Percentiles rank a stretch among this genome's conserved stretches.
Evolutionary conservation across 2,329 filamentous ascomycete genomes (phyloP).

Genomic region (Fusarium lateritium): DNA sequence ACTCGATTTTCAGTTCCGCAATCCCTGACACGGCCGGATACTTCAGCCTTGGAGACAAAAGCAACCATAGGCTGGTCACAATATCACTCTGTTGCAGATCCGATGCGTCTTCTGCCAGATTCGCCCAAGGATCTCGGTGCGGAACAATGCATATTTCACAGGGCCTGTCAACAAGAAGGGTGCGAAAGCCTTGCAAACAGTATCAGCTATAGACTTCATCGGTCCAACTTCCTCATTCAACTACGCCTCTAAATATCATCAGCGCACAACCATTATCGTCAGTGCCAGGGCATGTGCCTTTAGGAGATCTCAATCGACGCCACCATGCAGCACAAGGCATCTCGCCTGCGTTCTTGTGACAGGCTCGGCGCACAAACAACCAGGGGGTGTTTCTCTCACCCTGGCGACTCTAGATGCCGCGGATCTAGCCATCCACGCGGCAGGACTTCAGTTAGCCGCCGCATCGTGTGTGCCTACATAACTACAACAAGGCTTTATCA

Average conservation of each 20-base stretch:
- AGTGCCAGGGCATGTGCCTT: not conserved
- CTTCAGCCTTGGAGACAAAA: not conserved
- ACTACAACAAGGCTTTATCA: not conserved
- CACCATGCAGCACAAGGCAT: constrained; percentile 15
- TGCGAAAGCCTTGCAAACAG: not conserved
- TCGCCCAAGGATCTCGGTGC: not conserved
- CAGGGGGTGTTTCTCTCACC: constrained; percentile 7
- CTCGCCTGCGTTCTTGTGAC: constrained; percentile 11
- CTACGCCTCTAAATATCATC: not conserved
- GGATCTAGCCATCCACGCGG: constrained; percentile 41
- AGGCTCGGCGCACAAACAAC: constrained; percentile 30
- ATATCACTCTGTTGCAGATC: not conserved
- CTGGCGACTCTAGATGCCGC: constrained; percentile 16
- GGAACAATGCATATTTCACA: not conserved
- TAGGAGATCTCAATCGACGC: constrained; percentile 9
- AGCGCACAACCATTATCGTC: not conserved
- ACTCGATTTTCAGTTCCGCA: constrained; percentile 21
- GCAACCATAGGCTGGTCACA: constrained; percentile 2
- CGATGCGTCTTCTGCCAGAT: not conserved
- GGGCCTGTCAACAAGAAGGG: not conserved
- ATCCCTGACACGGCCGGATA: constrained; percentile 3
- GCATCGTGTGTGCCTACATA: not conserved
- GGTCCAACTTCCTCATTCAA: not conserved
- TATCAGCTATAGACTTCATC: not conserved
- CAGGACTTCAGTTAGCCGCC: constrained; percentile 29